phyloP scores from a whole-genome alignment of 169 alveolate species.

The Theileria orientalis region DNA sequence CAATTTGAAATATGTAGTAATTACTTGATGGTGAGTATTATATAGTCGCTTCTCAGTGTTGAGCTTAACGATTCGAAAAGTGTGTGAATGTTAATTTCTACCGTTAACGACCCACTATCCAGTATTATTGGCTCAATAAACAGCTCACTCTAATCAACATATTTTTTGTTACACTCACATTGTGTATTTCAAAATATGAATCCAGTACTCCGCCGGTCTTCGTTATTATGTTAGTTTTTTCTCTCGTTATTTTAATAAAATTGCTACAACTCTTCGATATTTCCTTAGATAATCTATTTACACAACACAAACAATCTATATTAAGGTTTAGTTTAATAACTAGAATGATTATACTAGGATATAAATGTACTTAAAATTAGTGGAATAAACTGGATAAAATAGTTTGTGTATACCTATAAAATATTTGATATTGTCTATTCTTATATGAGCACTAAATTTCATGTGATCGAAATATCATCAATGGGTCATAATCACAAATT shows the following conservation, averaged over 20 bases:
- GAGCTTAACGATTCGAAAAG: constrained; percentile 56
- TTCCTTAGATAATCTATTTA: constrained; percentile 21
- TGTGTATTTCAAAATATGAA: constrained; percentile 17
- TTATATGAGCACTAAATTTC: constrained; percentile 58
- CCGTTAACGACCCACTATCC: constrained; percentile 20
- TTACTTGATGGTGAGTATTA: constrained; percentile 42
- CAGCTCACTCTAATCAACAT: constrained; percentile 33
- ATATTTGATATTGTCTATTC: constrained; percentile 41
- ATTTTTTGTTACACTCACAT: neutral
- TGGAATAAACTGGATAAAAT: neutral
- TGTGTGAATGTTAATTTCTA: constrained; percentile 45
- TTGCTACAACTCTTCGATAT: constrained; percentile 2
- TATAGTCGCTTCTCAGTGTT: constrained; percentile 47
- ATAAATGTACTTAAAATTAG: neutral
- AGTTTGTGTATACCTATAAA: constrained; percentile 36
- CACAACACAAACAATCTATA: constrained; percentile 24
- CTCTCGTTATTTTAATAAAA: constrained; percentile 9
- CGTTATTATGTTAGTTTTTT: constrained; percentile 8
- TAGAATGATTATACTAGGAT: neutral
- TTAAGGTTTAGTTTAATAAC: neutral
- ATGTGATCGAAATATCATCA: neutral
- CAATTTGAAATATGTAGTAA: too few relatives aligned
- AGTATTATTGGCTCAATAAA: constrained; percentile 32
- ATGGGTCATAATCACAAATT: neutral
- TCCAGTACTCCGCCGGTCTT: constrained; percentile 28